These are phyloP conservation scores for Saccharomyces hybrid DNA, from an alignment of 1,139 yeast genomes.

Conservation along the genomic window DNA sequence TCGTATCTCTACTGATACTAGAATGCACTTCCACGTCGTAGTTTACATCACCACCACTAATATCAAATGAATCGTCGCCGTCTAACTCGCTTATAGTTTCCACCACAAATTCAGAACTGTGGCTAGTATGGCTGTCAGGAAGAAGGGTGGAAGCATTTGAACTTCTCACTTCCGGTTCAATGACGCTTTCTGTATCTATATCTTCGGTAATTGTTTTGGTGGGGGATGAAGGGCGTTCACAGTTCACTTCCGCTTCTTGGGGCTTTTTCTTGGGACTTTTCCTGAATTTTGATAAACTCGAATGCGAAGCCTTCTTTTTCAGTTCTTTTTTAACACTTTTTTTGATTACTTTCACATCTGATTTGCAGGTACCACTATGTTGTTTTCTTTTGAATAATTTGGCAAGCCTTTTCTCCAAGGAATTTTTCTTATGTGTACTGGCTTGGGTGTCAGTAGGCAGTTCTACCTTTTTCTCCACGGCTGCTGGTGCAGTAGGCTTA, in stretches of 20 bases:
- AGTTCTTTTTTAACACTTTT: slow-evolving; percentile 7
- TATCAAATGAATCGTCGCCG: slow-evolving; percentile 16
- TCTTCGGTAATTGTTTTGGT: not conserved
- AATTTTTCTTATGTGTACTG: slow-evolving; percentile 2
- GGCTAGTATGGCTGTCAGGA: not conserved
- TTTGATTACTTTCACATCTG: not conserved
- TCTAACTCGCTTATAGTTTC: slow-evolving; percentile 14
- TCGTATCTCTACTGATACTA: not conserved
- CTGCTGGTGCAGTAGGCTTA: not conserved
- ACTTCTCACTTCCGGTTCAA: not conserved
- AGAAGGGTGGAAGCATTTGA: not conserved
- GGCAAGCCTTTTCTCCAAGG: slow-evolving; percentile 24
- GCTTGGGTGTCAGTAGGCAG: slow-evolving; percentile 1
- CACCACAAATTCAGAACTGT: slow-evolving; percentile 4
- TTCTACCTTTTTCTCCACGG: slow-evolving; percentile 2
- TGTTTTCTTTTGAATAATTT: slow-evolving; percentile 20
- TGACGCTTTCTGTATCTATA: not conserved
- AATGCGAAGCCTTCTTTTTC: slow-evolving; percentile 9
- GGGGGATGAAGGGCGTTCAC: not conserved
- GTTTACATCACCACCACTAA: slow-evolving; percentile 5
- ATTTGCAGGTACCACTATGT: slow-evolving; percentile 2
- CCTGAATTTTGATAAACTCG: slow-evolving; percentile 11
- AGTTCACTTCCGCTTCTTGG: not conserved
- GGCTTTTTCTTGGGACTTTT: slow-evolving; percentile 8
- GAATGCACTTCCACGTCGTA: not conserved